These are phyloP conservation scores for Physocladia obscura DNA, from an alignment of 192 early-diverging fungal species.

Conservation along the genomic window DNA sequence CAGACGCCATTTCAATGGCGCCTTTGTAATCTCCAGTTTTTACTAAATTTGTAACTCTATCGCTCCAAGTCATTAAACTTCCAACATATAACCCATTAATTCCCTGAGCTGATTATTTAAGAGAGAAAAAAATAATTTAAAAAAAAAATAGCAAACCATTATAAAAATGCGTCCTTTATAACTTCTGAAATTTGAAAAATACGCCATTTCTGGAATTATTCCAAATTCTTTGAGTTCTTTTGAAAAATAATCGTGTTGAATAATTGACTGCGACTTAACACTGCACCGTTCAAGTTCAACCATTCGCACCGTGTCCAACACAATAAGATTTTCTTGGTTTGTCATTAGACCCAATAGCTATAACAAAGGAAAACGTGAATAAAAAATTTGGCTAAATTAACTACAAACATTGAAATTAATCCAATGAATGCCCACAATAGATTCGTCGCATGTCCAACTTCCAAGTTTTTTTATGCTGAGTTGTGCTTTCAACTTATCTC, in stretches of 20 bases:
- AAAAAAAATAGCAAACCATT: constrained; percentile 23
- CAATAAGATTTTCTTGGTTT: constrained; percentile 27
- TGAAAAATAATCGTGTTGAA: constrained; percentile 27
- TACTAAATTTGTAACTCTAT: constrained; percentile 45
- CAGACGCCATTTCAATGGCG: constrained; percentile 45
- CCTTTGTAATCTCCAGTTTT: constrained; percentile 41
- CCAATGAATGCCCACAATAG: constrained; percentile 43
- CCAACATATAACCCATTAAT: constrained; percentile 32
- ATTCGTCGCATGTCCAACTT: constrained; percentile 22
- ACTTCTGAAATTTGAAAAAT: constrained; percentile 29
- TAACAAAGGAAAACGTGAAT: background rate
- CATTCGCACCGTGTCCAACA: constrained; percentile 26
- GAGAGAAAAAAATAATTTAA: background rate
- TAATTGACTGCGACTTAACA: constrained; percentile 1
- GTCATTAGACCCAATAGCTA: constrained; percentile 17
- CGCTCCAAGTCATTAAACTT: constrained; percentile 43
- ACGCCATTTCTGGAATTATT: constrained; percentile 33
- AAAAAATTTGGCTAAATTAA: background rate
- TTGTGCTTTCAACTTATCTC: background rate
- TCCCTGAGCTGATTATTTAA: constrained; percentile 14
- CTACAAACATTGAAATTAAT: constrained; percentile 33
- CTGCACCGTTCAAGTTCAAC: constrained; percentile 29
- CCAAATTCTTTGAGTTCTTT: constrained; percentile 6
- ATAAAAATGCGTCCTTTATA: constrained; percentile 46
- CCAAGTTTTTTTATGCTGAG: background rate